phyloP scores from a whole-genome alignment of 2,329 filamentous ascomycete species.

The Plectosphaerella plurivora region DNA sequence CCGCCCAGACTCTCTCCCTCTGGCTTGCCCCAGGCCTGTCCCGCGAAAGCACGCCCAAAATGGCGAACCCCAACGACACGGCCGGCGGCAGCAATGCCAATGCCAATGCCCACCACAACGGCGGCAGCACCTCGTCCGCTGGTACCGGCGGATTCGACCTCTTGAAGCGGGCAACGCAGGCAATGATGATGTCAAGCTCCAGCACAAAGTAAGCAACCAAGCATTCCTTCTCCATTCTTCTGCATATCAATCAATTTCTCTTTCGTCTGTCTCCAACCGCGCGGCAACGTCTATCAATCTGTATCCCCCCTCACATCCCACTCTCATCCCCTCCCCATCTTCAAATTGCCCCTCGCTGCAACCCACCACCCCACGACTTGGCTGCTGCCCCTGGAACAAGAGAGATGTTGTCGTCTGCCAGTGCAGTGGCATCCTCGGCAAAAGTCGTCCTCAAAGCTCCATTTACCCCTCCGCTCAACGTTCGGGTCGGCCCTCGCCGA shows the following conservation, averaged over 20 bases:
- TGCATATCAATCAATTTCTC: not conserved
- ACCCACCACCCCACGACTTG: too few relatives aligned
- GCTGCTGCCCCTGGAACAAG: too few relatives aligned
- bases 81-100: not conserved
- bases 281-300: too few relatives aligned
- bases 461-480: too few relatives aligned
- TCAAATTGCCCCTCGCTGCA: too few relatives aligned
- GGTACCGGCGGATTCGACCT: conserved; percentile 49
- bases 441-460: too few relatives aligned
- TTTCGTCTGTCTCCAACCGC: not conserved
- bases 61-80: conserved; percentile 1
- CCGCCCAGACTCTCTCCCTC: not conserved
- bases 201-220: conserved; percentile 9
- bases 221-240: not conserved
- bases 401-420: too few relatives aligned
- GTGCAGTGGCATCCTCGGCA: too few relatives aligned
- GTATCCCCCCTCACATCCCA: conserved; percentile 2
- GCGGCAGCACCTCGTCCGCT: conserved; percentile 29
- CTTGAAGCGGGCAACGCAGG: conserved; percentile 56
- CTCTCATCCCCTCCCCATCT: conserved; percentile 15
- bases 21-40: not conserved
- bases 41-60: not conserved
- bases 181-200: conserved; percentile 55
- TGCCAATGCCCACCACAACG: not conserved
- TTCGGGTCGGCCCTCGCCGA: too few relatives aligned